Percentiles rank a stretch among this genome's conserved stretches.
These are phyloP conservation scores for Lentinula edodes DNA, from an alignment of 768 basidiomycete species.

Conservation along the genomic window DNA sequence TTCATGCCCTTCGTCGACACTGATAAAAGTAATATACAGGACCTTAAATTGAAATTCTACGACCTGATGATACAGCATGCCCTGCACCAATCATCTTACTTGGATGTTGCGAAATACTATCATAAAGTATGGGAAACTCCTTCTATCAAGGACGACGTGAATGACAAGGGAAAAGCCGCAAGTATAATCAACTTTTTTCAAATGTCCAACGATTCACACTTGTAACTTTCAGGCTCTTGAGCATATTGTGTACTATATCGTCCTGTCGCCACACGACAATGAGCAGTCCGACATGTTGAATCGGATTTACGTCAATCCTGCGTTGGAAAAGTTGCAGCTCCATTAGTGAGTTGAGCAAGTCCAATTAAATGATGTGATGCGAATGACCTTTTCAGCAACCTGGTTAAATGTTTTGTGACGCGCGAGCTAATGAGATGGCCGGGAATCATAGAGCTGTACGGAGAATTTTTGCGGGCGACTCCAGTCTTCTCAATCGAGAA, in stretches of 20 bases:
- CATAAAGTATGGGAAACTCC: conserved; percentile 98
- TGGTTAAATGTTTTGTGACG: conserved; percentile 91
- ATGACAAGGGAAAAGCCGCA: conserved; percentile 63
- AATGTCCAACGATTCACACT: background rate
- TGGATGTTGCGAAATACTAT: conserved; percentile 94
- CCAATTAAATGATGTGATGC: conserved; percentile 1
- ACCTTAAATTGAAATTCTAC: conserved; percentile 93
- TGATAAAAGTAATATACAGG: conserved; percentile 38
- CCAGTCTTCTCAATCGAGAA: conserved; percentile 74
- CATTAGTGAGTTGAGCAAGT: conserved; percentile 58
- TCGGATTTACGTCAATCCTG: conserved; percentile 75
- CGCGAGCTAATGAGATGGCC: conserved; percentile 97
- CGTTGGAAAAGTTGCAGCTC: conserved; percentile 72
- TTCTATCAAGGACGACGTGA: conserved; percentile 80
- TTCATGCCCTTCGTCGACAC: background rate
- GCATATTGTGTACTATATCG: conserved; percentile 91
- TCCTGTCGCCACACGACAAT: conserved; percentile 91
- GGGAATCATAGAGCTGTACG: conserved; percentile 84
- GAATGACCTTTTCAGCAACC: conserved; percentile 53
- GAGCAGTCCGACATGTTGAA: conserved; percentile 97
- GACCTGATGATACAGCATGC: conserved; percentile 96
- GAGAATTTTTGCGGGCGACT: conserved; percentile 73
- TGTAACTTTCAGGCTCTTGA: conserved; percentile 66
- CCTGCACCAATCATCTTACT: conserved; percentile 75
- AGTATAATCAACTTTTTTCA: conserved; percentile 18